These are phyloP conservation scores for Solanum rostratum DNA, from an alignment of 257 asterid species.

Conservation along the genomic window DNA sequence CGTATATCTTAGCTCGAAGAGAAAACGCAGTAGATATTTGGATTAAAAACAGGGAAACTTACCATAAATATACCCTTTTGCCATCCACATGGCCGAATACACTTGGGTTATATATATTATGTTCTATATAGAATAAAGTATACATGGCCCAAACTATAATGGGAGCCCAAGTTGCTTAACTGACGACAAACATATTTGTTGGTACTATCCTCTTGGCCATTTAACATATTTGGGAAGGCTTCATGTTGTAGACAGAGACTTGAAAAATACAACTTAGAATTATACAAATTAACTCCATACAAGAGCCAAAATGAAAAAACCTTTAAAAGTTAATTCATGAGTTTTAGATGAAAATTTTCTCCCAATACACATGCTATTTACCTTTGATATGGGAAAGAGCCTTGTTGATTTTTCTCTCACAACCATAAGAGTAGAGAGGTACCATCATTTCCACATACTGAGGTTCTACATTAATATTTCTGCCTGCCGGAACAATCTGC, in stretches of 20 bases:
- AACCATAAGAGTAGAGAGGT: slow-evolving; percentile 80
- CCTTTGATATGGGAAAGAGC: slow-evolving; percentile 79
- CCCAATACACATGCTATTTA: slow-evolving; percentile 1
- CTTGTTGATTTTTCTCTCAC: slow-evolving; percentile 66
- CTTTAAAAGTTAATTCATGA: not conserved
- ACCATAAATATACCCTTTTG: not conserved
- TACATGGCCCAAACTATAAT: not conserved
- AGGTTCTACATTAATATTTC: slow-evolving; percentile 47
- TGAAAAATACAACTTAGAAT: not conserved
- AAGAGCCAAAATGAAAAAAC: not conserved
- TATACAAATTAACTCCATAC: not conserved
- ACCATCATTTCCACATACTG: slow-evolving; percentile 92
- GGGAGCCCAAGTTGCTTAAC: not conserved
- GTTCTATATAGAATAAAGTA: not conserved
- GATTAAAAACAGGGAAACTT: not conserved
- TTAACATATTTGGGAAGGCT: not conserved
- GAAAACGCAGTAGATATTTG: not conserved
- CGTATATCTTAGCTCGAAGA: not conserved
- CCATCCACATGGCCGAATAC: not conserved
- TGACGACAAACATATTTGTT: not conserved
- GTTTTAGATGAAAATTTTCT: not conserved
- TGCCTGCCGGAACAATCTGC: slow-evolving; percentile 41
- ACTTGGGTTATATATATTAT: not conserved
- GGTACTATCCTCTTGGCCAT: not conserved
- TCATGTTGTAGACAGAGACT: not conserved